Evolutionary conservation across 2,329 filamentous ascomycete species (phyloP), one percentile per base, ranked within the genome.

Genomic region (Mariannaea sp.): DNA sequence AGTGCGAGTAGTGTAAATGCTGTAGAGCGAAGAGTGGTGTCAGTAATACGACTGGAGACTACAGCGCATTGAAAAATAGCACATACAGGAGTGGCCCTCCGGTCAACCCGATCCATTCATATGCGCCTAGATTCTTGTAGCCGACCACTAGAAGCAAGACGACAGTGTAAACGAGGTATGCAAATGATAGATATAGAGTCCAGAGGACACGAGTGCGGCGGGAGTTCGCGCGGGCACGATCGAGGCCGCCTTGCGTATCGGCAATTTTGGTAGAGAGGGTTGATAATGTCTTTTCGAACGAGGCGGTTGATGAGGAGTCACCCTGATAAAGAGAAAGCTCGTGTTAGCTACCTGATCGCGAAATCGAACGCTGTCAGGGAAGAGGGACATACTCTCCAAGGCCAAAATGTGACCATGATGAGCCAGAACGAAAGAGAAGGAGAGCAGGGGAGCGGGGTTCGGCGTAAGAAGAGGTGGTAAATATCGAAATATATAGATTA

Each of bases 231-330:
- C 90, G 85, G 32, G 88, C 80, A 35, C 78, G 79, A 66, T 96
- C 92, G 61, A 97, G 86, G 45, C 81, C 84, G 35, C 86, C 77
- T 64, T 88, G 88, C 2, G 87, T 85, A 58, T 85, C 82, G 33
- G 87, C 80, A 71, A 99, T 97, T 75, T 94, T 96, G 46, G 79
- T 78, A 9, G 92, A 89, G 39, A 99, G 83, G 19, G 84, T 80
- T 8, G 91, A 90, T 24, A 99, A 85, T 2, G 88, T 85, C 78
- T 92, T 97, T 76, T 99, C 94, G 70, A 97, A 99, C 4, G 88
- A 90, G 45, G 92, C 92, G 20, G 94, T 88, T 61, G 92, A 96
- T 69, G 83, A 88, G 70, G 88, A 83, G 68, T 90, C 83, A 73
- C 84, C 83, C 91, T 96, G 33, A 19, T n/a, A 27, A 8, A 33